Evolutionary conservation across 345 rosid genomes (phyloP), one percentile per base, ranked within the genome.

Genomic region (Ricinus communis): DNA sequence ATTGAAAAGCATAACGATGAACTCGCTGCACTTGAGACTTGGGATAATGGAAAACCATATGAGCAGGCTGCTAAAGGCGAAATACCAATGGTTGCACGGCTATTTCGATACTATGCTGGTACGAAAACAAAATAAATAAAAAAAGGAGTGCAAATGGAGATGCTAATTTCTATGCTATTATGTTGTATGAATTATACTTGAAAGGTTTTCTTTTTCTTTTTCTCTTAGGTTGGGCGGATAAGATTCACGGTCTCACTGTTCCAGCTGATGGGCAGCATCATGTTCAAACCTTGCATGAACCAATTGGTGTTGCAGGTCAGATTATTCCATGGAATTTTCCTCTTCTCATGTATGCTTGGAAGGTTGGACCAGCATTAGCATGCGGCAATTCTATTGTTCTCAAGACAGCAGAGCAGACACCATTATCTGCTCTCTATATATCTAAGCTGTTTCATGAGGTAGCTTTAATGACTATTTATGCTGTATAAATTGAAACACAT

Each of bases 261-360:
- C 96, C 87, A 55, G 89, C 87, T 56, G 98, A 91, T 74, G 91
- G 98, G 49, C 71, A 75, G 27, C 58, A 87, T 82, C 95, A 86
- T 68, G 87, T 94, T 61, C 97, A 94, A 65, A 88, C 92, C 18
- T 73, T 91, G 63, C 97, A 91, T 31, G 98, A 94, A 75, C 97
- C 98, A 11, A 86, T 91, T 53, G 98, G 98, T 66, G 98, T 94
- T 63, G 95, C 86, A 12, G 98, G 98, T 71, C 98, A 90, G 76
- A 94, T 94, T 69, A 87, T 91, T 73, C 98, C 98, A 2, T 91
- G 97, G 98, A 94, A 94, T 79, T 94, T 94, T 72, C 98, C 98
- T 72, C 93, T 94, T 71, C 74, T 94, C 66, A 90, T 94, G 91
- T 87, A 74, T 74, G 79, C 93, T 25, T 94, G 97, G 98, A 94